These are phyloP conservation scores for Anaeramoeba flamelloides DNA, from an alignment of 78 protist species.

Conservation along the genomic window DNA sequence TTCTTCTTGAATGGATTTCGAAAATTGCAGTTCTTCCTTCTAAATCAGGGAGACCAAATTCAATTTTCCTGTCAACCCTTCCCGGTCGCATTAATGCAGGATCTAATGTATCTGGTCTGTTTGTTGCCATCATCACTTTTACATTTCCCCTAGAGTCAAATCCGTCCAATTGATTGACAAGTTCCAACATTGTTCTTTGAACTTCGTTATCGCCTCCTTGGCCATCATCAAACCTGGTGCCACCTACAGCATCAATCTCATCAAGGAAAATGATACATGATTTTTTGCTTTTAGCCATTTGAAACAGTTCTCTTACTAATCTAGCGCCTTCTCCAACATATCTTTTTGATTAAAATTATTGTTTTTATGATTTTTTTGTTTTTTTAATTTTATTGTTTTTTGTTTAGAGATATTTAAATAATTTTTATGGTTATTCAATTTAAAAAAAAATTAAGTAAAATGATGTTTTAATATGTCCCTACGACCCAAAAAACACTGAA, in stretches of 20 bases:
- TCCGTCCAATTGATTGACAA: conserved; percentile 97
- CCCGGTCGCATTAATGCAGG: conserved; percentile 98
- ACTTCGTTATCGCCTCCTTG: conserved; percentile 95
- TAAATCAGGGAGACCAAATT: conserved; percentile 89
- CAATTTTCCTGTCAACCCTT: conserved; percentile 87
- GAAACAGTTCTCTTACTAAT: conserved; percentile 95
- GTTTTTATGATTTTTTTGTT: too few relatives aligned
- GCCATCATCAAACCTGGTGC: conserved; percentile 85
- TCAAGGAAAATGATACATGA: conserved; percentile 95
- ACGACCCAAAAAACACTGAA: too few relatives aligned
- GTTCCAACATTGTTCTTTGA: conserved; percentile 98
- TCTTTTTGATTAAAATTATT: too few relatives aligned
- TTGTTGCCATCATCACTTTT: conserved; percentile 96
- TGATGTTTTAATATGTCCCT: too few relatives aligned
- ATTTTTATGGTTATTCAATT: too few relatives aligned
- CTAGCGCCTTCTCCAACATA: conserved; percentile 91
- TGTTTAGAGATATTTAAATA: too few relatives aligned
- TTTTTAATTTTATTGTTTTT: too few relatives aligned
- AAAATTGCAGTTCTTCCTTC: conserved; percentile 82
- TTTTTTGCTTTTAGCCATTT: conserved; percentile 88
- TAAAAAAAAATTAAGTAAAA: too few relatives aligned
- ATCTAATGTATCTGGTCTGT: conserved; percentile 91
- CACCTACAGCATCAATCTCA: conserved; percentile 98
- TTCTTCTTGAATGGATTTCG: conserved; percentile 64
- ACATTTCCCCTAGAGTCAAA: conserved; percentile 97